Evolutionary conservation across 1,284 basidiomycete species (phyloP).

Genomic region (Porogramme epimiltina): DNA sequence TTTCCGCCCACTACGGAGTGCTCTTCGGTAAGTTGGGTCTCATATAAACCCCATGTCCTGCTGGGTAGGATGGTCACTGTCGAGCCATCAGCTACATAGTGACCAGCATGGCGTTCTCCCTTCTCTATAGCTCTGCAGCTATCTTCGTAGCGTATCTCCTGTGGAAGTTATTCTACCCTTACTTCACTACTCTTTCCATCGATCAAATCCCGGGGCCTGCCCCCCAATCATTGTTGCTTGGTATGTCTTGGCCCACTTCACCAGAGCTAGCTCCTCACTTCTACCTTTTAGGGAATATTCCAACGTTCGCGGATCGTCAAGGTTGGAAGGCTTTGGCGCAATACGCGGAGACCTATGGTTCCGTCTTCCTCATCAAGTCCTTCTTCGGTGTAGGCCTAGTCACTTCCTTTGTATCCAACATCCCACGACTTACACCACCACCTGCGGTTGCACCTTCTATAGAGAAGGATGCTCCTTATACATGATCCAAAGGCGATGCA

Average conservation of each 20-base stretch:
- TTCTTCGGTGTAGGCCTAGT: slow-evolving; percentile 18
- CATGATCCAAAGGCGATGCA: slow-evolving; percentile 38
- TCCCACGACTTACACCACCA: not conserved
- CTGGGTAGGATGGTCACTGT: no score
- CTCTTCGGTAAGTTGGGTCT: no score
- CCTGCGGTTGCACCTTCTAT: not conserved
- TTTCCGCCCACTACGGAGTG: no score
- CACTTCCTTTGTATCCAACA: no score
- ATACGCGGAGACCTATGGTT: slow-evolving; percentile 13
- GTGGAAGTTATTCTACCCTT: no score
- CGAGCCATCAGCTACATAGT: no score
- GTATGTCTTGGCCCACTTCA: not conserved
- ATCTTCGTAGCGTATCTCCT: no score
- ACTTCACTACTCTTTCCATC: not conserved
- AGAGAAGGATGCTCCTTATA: slow-evolving; percentile 2
- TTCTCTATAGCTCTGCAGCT: no score
- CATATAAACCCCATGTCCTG: no score
- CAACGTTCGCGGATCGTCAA: not conserved
- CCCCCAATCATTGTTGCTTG: not conserved
- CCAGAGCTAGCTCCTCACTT: no score
- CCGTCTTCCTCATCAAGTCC: slow-evolving; percentile 12
- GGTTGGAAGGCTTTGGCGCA: not conserved
- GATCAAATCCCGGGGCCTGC: not conserved
- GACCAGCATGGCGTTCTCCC: no score
- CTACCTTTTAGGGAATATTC: not conserved